phyloP scores from a whole-genome alignment of 768 basidiomycete species.

The Lanmaoa pseudosensibilis region DNA sequence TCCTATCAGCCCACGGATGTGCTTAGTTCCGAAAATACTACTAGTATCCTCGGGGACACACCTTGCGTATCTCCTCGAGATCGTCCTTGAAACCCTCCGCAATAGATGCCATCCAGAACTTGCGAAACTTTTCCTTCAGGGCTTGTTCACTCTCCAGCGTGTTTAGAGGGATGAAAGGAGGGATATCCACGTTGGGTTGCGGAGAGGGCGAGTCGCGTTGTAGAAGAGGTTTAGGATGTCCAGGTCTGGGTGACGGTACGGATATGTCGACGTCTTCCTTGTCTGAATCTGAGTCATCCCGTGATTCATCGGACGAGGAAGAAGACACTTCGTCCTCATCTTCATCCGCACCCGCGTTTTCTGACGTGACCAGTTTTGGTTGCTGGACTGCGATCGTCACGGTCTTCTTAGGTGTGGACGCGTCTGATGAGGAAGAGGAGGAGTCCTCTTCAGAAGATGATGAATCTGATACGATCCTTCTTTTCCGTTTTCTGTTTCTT shows the following conservation, averaged over 20 bases:
- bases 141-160: constrained; percentile 46
- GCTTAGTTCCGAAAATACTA: background rate
- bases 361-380: background rate
- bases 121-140: constrained; percentile 68
- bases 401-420: background rate
- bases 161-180: constrained; percentile 54
- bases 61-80: constrained; percentile 81
- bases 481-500: constrained; percentile 53
- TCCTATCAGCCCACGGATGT: constrained; percentile 39
- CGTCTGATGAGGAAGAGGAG: constrained; percentile 19
- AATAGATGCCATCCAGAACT: constrained; percentile 85
- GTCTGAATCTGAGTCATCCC: background rate
- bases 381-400: constrained; percentile 11
- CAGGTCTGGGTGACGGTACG: background rate
- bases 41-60: constrained; percentile 28
- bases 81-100: constrained; percentile 83
- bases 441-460: constrained; percentile 40
- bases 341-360: constrained; percentile 1
- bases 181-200: constrained; percentile 36
- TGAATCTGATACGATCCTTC: constrained; percentile 46
- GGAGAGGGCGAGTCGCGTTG: constrained; percentile 31
- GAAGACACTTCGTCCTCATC: constrained; percentile 13
- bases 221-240: background rate
- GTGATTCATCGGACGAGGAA: constrained; percentile 20
- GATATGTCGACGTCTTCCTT: constrained; percentile 4